These are phyloP conservation scores for Phytophthora pistaciae DNA, from an alignment of 352 stramenopile species.

Conservation along the genomic window DNA sequence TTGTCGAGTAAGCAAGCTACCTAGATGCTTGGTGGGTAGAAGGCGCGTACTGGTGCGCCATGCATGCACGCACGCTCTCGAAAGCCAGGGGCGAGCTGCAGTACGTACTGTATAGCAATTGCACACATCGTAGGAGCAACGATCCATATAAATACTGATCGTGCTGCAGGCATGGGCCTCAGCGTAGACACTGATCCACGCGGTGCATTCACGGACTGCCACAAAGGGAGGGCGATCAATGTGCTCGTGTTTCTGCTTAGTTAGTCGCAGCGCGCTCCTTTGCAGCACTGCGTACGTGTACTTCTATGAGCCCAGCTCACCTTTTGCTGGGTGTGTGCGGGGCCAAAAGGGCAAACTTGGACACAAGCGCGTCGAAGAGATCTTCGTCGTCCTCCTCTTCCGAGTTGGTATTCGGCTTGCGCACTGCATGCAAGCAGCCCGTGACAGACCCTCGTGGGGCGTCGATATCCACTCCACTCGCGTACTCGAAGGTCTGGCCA, in stretches of 20 bases:
- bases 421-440: constrained; percentile 73
- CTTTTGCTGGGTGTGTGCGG: constrained; percentile 17
- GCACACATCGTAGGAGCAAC: constrained; percentile 19
- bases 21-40: constrained; percentile 8
- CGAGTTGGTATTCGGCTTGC: constrained; percentile 27
- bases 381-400: constrained; percentile 41
- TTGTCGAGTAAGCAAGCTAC: constrained; percentile 84
- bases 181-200: constrained; percentile 12
- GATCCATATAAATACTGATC: constrained; percentile 25
- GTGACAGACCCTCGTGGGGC: constrained; percentile 62
- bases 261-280: constrained; percentile 18
- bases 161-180: constrained; percentile 24
- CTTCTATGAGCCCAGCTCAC: constrained; percentile 21
- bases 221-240: constrained; percentile 9
- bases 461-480: constrained; percentile 81
- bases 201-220: neutral
- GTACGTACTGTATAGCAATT: constrained; percentile 22
- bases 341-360: constrained; percentile 66
- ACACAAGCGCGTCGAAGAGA: constrained; percentile 76
- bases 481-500: constrained; percentile 84
- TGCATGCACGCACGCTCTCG: constrained; percentile 19
- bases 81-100: constrained; percentile 28
- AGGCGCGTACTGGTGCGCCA: no score
- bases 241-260: constrained; percentile 15
- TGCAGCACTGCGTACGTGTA: constrained; percentile 11